Evolutionary conservation across 208 protist genomes (phyloP).

Genomic region (Porcisia hertigi): DNA sequence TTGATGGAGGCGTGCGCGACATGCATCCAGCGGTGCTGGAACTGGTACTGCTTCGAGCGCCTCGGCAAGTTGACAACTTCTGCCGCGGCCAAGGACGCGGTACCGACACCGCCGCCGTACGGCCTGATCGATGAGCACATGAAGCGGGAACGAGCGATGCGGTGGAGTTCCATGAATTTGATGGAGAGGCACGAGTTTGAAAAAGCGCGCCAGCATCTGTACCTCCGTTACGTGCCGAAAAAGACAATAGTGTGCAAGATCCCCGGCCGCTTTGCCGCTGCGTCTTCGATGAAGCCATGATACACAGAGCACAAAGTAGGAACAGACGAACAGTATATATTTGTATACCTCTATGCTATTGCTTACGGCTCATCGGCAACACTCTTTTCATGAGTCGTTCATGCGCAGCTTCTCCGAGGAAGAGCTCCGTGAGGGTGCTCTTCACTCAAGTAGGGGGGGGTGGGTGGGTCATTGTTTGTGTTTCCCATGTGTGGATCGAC

Average conservation of each 20-base stretch:
- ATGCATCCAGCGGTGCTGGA: conserved; percentile 79
- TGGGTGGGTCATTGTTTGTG: background rate
- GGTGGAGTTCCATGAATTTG: conserved; percentile 41
- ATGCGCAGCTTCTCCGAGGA: no score
- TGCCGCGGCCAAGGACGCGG: background rate
- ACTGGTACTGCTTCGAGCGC: conserved; percentile 51
- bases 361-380: no score
- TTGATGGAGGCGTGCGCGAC: conserved; percentile 60
- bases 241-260: conserved; percentile 9
- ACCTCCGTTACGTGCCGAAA: conserved; percentile 31
- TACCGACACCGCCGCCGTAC: conserved; percentile 51
- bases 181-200: conserved; percentile 38
- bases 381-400: no score
- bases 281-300: background rate
- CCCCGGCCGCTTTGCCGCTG: background rate
- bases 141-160: conserved; percentile 42
- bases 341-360: background rate
- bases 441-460: no score
- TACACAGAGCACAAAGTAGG: background rate
- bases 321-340: background rate
- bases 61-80: conserved; percentile 21
- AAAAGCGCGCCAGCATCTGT: conserved; percentile 34
- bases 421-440: no score
- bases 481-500: background rate
- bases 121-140: conserved; percentile 63